phyloP scores from a whole-genome alignment of 805 yeast species.

The Kockiozyma suomiensis region DNA sequence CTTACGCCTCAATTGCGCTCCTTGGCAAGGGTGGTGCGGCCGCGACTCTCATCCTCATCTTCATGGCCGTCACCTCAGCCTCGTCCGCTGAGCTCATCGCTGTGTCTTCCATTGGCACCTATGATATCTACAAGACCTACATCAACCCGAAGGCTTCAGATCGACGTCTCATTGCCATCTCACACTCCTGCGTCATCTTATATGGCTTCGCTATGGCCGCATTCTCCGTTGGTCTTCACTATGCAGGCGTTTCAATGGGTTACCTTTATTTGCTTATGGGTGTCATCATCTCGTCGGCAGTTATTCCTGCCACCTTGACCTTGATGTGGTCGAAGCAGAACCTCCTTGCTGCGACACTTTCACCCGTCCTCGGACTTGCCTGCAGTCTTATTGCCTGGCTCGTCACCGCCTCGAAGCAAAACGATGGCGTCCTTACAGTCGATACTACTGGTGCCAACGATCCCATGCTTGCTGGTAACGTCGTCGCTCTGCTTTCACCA shows the following conservation, averaged over 20 bases:
- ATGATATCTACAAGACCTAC: conserved; percentile 77
- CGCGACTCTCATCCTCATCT: conserved; percentile 69
- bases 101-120: conserved; percentile 76
- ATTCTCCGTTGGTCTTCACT: conserved; percentile 73
- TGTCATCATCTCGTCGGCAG: conserved; percentile 56
- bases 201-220: conserved; percentile 68
- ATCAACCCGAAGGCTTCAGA: conserved; percentile 75
- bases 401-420: conserved; percentile 64
- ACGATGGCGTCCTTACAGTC: conserved; percentile 44
- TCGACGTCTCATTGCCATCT: conserved; percentile 61
- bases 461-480: conserved; percentile 74
- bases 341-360: conserved; percentile 62
- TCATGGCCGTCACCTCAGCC: conserved; percentile 87
- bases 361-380: conserved; percentile 79
- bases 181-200: conserved; percentile 63
- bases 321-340: conserved; percentile 58
- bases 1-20: conserved; percentile 73
- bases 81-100: conserved; percentile 85
- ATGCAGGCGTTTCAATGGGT: conserved; percentile 83
- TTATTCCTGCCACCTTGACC: conserved; percentile 54
- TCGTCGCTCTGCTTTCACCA: conserved; percentile 57
- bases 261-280: conserved; percentile 84
- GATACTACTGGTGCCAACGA: conserved; percentile 76
- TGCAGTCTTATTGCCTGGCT: conserved; percentile 78
- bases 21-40: conserved; percentile 86